Base-by-base conservation (phyloP, 2,329 filamentous ascomycete species). In the Cadophora sp. region DNA sequence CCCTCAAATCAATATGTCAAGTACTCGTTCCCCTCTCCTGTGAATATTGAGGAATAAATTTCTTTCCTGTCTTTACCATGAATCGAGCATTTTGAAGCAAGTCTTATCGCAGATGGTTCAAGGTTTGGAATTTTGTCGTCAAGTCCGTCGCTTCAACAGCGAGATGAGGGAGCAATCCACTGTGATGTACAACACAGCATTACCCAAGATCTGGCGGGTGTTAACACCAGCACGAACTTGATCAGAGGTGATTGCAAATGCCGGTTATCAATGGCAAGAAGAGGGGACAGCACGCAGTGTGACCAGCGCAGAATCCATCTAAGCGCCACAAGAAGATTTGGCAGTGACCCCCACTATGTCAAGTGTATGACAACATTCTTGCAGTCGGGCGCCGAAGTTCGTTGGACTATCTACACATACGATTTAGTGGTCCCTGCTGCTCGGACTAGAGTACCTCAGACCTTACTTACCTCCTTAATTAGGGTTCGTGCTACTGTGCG, bases 281-380 rank as follows among this genome's bases (percentile, higher is more conserved):
- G 31, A n/a, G 31, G 31, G 27, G 19, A 16, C 19, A 22, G 11
- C 19, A 56, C 9, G 19, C 12, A 34, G 53, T 56, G 55, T 59
- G 53, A 58, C 53, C 53, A 58, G 53, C 29, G n/a, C 55, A 40
- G 34, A 59, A 37, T 31, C 55, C 55, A 59, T 8, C 16, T 12
- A 56, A 53, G 50, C 50, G 24, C 50, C 24, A 31, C 27, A 31
- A n/a, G 27, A 55, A 4, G 51, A 19, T 2, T n/a, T 8, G 34
- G 27, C 16, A 34, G 4, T 55, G 27, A 55, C 16, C 51, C 12
- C 26, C 26, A 55, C 11, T 34, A 31, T 22, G 7, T 22, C 43
- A 48, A 48, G n/a, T 4, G 43, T 48, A 48, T 22, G 43, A 48
- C n/a, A 22, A 22, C 14, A 48, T 4, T 22, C 19, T 22, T 48